Conservation (phyloP, 768 basidiomycete species). For the Leccinellum luteum region DNA sequence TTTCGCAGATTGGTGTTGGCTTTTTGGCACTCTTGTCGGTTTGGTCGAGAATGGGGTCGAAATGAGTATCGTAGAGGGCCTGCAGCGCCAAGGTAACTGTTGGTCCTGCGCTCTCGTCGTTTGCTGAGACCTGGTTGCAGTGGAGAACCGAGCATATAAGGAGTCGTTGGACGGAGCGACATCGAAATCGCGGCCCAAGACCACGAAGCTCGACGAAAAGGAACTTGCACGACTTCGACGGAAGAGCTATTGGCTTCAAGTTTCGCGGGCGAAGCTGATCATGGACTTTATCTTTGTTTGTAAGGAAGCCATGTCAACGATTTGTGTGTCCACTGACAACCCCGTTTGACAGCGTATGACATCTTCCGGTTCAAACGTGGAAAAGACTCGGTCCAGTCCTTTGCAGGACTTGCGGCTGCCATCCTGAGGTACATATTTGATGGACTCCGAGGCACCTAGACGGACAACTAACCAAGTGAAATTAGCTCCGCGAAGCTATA, state of each 20-base stretch:
- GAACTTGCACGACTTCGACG: constrained; percentile 65
- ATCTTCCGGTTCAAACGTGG: constrained; percentile 69
- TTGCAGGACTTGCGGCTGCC: constrained; percentile 67
- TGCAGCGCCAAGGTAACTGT: constrained; percentile 58
- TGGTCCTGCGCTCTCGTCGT: background rate
- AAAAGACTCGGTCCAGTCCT: constrained; percentile 57
- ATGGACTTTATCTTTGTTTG: constrained; percentile 91
- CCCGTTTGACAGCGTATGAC: constrained; percentile 60
- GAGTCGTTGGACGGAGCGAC: constrained; percentile 74
- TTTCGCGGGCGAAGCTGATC: constrained; percentile 65
- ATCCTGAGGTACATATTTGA: constrained; percentile 58
- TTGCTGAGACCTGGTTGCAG: constrained; percentile 35
- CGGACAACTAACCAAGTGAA: constrained; percentile 2
- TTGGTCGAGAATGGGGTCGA: constrained; percentile 85
- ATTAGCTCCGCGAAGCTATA: constrained; percentile 70
- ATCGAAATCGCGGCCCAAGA: constrained; percentile 61
- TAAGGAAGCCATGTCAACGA: constrained; percentile 35
- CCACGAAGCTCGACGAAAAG: constrained; percentile 60
- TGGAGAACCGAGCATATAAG: constrained; percentile 67
- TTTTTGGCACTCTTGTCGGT: constrained; percentile 72
- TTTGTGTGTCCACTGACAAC: constrained; percentile 6
- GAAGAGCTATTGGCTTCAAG: constrained; percentile 75
- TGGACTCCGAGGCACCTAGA: background rate
- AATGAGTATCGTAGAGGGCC: constrained; percentile 61
- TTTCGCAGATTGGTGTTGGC: constrained; percentile 87